A percentile compares a stretch with the other conserved stretches of the same genome.
Conservation (phyloP, 2,329 filamentous ascomycete genomes). For the Fusarium sp. region DNA sequence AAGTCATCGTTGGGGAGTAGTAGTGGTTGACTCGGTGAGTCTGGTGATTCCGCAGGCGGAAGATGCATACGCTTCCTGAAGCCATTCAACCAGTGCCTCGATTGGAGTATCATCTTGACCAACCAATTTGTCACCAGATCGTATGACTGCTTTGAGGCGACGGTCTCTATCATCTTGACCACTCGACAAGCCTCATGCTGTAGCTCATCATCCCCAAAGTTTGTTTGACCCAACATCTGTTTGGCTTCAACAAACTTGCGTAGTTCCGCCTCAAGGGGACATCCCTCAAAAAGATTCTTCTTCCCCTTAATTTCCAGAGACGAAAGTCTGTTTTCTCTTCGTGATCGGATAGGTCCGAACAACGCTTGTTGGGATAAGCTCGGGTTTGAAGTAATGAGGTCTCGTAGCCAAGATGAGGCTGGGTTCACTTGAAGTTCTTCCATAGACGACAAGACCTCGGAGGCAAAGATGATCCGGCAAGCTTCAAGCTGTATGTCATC, state of each 20-base stretch:
- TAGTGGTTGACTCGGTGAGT: neutral
- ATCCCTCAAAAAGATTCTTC: neutral
- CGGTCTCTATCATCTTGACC: neutral
- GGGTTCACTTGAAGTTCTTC: neutral
- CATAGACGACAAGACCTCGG: neutral
- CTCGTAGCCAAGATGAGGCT: neutral
- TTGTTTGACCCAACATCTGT: neutral
- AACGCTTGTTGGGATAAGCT: neutral
- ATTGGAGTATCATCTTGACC: neutral
- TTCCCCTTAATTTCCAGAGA: neutral
- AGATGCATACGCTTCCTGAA: neutral
- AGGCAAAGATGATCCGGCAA: neutral
- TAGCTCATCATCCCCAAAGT: neutral
- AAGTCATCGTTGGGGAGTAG: no score
- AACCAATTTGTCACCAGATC: neutral
- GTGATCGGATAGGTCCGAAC: neutral
- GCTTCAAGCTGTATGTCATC: neutral
- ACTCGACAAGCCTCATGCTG: neutral
- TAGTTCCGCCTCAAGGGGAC: neutral
- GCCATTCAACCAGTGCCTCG: neutral
- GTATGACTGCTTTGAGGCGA: neutral
- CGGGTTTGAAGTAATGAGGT: neutral
- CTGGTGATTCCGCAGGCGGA: neutral
- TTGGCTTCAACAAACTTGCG: neutral
- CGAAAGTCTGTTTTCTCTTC: neutral